Conservation (phyloP, 108 stramenopile species). For the Pseudonitzschia delicatissima region DNA sequence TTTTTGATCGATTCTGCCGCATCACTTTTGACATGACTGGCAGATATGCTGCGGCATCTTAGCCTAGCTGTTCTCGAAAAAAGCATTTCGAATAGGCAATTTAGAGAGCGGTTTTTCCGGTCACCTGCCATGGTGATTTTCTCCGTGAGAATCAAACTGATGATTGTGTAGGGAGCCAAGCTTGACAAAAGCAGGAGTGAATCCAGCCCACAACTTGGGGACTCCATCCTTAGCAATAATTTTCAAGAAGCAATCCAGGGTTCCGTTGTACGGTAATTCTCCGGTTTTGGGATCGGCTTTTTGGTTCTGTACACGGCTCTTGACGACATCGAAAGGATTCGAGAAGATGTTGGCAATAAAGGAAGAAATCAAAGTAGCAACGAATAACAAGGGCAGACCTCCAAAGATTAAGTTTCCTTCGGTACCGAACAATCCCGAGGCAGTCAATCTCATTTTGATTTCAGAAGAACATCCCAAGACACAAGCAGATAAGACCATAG, state of each 20-base stretch:
- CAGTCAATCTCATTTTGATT: conserved; percentile 49
- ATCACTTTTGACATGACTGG: too few relatives aligned
- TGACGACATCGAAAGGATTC: conserved; percentile 78
- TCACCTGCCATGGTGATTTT: conserved; percentile 59
- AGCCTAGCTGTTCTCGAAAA: not conserved
- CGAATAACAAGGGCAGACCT: conserved; percentile 59
- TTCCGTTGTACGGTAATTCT: conserved; percentile 39
- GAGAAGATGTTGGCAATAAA: conserved; percentile 65
- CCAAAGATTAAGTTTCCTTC: conserved; percentile 47
- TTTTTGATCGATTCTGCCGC: too few relatives aligned
- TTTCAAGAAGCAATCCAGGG: conserved; percentile 61
- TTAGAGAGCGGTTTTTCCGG: conserved; percentile 38
- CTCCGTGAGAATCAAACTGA: conserved; percentile 60
- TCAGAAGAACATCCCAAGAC: conserved; percentile 63
- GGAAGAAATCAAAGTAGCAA: conserved; percentile 56
- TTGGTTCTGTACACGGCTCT: conserved; percentile 60
- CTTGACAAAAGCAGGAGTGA: conserved; percentile 72
- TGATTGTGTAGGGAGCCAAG: conserved; percentile 75
- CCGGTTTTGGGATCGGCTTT: conserved; percentile 22
- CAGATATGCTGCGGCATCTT: too few relatives aligned
- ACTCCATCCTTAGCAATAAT: conserved; percentile 51
- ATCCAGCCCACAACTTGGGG: conserved; percentile 57
- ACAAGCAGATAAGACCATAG: conserved; percentile 58
- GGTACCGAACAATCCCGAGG: conserved; percentile 45
- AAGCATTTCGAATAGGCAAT: too few relatives aligned